These are phyloP conservation scores for Solanum lignicaule DNA, from an alignment of 257 asterid genomes.

Conservation along the genomic window DNA sequence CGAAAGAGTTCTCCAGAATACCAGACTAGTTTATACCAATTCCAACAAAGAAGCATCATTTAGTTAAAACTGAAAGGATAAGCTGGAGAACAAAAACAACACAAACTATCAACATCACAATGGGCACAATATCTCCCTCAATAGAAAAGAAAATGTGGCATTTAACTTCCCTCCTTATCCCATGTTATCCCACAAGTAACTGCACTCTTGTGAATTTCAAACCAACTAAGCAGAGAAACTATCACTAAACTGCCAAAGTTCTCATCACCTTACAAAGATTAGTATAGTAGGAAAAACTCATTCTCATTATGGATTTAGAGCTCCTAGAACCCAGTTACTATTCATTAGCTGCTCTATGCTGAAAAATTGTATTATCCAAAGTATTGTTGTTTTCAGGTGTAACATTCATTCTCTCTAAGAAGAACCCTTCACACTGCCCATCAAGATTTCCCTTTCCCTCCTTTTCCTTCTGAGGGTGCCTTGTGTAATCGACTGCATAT, in stretches of 20 bases:
- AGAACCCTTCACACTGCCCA: neutral
- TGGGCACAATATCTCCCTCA: neutral
- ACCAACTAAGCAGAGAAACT: neutral
- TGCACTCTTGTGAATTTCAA: neutral
- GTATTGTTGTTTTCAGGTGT: neutral
- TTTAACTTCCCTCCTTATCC: neutral
- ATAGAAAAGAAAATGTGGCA: neutral
- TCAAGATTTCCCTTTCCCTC: neutral
- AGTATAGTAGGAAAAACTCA: neutral
- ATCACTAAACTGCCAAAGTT: neutral
- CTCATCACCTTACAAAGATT: neutral
- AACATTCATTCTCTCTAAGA: neutral
- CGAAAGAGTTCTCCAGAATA: neutral
- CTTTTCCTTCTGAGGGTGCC: neutral
- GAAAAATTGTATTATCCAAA: neutral
- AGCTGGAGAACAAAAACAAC: neutral
- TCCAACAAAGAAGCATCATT: neutral
- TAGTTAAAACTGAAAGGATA: neutral
- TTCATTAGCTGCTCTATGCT: neutral
- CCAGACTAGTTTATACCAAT: neutral
- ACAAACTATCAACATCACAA: neutral
- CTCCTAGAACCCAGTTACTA: neutral
- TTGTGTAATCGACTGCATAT: neutral
- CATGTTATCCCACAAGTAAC: neutral
- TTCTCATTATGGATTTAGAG: neutral